These are phyloP conservation scores for Phytophthora sansomeana DNA, from an alignment of 352 stramenopile species.

Conservation along the genomic window DNA sequence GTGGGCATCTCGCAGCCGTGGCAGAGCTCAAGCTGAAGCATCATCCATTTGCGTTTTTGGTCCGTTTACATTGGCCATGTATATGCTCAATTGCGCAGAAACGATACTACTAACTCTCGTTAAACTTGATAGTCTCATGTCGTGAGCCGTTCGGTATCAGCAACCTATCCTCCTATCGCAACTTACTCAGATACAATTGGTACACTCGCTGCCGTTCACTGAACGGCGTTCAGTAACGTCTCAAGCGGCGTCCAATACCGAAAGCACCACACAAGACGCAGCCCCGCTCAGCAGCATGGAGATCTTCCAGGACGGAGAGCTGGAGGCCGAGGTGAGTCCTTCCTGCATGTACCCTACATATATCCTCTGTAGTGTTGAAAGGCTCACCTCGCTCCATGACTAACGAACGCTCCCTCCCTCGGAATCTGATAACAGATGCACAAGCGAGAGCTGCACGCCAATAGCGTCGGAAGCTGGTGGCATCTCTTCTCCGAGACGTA, in stretches of 20 bases:
- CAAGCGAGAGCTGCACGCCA: conserved; percentile 62
- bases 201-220: neutral
- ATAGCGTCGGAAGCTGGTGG: conserved; percentile 69
- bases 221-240: conserved; percentile 11
- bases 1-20: too few relatives aligned
- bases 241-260: neutral
- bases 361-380: neutral
- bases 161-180: neutral
- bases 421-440: conserved; percentile 52
- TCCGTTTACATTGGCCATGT: neutral
- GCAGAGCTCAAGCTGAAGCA: too few relatives aligned
- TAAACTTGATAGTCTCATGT: conserved; percentile 8
- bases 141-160: too few relatives aligned
- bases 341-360: neutral
- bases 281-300: conserved; percentile 53
- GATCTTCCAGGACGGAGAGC: conserved; percentile 84
- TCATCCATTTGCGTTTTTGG: neutral
- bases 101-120: neutral
- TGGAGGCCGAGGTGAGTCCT: conserved; percentile 71
- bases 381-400: neutral
- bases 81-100: conserved; percentile 5
- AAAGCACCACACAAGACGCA: conserved; percentile 8
- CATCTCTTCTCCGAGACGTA: conserved; percentile 78
- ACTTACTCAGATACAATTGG: neutral
- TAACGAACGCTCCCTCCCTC: conserved; percentile 2